Evolutionary conservation across 2,329 filamentous ascomycete genomes (phyloP), one percentile per base, ranked within the genome.

Genomic region (Claviceps monticola): DNA sequence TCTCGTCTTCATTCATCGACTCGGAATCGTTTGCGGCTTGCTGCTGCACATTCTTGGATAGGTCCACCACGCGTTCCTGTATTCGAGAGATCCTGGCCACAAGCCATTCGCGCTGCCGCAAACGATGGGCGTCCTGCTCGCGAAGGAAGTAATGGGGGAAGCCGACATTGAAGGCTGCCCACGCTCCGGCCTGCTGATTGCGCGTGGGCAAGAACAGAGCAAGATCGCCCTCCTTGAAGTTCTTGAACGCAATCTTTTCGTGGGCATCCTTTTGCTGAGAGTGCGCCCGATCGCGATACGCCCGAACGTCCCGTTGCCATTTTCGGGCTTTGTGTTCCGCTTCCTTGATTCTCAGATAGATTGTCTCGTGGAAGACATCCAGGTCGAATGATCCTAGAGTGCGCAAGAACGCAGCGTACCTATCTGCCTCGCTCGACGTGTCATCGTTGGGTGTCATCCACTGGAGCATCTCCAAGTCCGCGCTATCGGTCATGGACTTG

Each of bases 121-220:
- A 73, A 55, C 88, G 84, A 67, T 98, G 94, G 1, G 77, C 78
- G 60, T 97, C 91, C 64, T 94, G 86, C 66, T 98, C 93, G 38
- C 89, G 86, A 2, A 98, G 75, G 71, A 98, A 98, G 70, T 93
- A 97, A 66, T 98, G 93, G 8, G 93, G 93, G 54, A 91, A 95
- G 1, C 90, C 91, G 36, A 98, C 87, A 61, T 98, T 98, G 76
- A 98, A 98, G 0, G 93, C 93, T 5, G 93, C 93, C 93, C 93
- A 98, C 0, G 93, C 91, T 16, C 91, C 86, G 4, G 89, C 93
- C 39, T 86, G 87, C 68, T 97, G 90, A 64, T 96, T 97, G 38
- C 91, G 79, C 0, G 93, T 98, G 0, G 93, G 93, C 42, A 98
- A 71, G 71, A 98, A 98, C 2, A 98, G 69, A 13, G 91, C 93